These are phyloP conservation scores for Globisporangium perplexum DNA, from an alignment of 352 stramenopile species.

Conservation along the genomic window DNA sequence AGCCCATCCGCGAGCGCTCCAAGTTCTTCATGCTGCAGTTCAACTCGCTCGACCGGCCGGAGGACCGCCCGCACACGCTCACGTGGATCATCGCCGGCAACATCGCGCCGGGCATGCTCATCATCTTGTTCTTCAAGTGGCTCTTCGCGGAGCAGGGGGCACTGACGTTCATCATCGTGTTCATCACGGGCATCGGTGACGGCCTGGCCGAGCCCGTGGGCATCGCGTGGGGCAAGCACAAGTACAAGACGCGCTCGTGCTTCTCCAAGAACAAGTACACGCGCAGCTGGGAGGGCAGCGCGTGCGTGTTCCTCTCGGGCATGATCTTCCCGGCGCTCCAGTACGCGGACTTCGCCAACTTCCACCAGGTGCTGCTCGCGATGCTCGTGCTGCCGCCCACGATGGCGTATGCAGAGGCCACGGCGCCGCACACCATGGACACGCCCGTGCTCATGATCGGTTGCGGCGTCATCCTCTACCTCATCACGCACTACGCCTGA, in stretches of 20 bases:
- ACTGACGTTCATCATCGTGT: constrained; percentile 73
- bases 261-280: constrained; percentile 85
- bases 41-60: constrained; percentile 80
- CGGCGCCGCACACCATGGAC: constrained; percentile 81
- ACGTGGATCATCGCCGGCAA: constrained; percentile 83
- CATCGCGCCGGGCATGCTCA: constrained; percentile 58
- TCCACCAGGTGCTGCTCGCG: constrained; percentile 63
- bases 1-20: constrained; percentile 70
- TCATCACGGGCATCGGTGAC: constrained; percentile 78
- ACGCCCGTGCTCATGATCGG: constrained; percentile 80
- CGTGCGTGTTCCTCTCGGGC: constrained; percentile 72
- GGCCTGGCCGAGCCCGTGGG: constrained; percentile 71
- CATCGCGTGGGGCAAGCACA: constrained; percentile 78
- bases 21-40: constrained; percentile 89
- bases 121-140: constrained; percentile 86
- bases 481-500: constrained; percentile 18
- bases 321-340: constrained; percentile 58
- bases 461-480: constrained; percentile 68
- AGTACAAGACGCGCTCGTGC: constrained; percentile 80
- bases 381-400: constrained; percentile 76
- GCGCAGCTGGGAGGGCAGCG: constrained; percentile 76
- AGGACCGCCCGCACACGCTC: constrained; percentile 80
- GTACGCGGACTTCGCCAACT: constrained; percentile 71
- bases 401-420: constrained; percentile 82
- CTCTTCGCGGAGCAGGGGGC: constrained; percentile 53